Evolutionary conservation across 1,139 yeast species (phyloP).

Genomic region (Pichia sp.): DNA sequence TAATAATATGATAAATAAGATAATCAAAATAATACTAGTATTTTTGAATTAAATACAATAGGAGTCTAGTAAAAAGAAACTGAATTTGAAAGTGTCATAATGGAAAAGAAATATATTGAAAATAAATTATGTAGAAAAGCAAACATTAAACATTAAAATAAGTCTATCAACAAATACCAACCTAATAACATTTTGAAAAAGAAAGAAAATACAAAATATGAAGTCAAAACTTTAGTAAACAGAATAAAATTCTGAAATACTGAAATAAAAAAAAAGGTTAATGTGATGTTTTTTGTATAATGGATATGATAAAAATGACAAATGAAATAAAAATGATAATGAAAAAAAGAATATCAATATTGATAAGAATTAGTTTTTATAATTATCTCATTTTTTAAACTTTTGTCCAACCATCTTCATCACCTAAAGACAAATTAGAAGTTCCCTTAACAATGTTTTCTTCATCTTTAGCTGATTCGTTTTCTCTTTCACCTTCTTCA

Average conservation of each 20-base stretch:
- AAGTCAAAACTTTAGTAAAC: constrained; percentile 1
- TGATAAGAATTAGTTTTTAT: background rate
- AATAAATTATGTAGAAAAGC: constrained; percentile 7
- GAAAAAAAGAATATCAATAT: background rate
- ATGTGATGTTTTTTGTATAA: background rate
- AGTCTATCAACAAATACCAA: constrained; percentile 3
- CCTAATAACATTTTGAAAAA: constrained; percentile 4
- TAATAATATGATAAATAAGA: no score
- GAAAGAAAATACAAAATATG: constrained; percentile 7
- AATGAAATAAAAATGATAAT: background rate
- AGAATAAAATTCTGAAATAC: constrained; percentile 7
- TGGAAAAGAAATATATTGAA: background rate
- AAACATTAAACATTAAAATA: constrained; percentile 1
- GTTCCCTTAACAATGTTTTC: constrained; percentile 39
- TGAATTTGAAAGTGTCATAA: background rate
- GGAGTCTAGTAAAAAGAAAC: no score
- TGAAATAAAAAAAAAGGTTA: no score
- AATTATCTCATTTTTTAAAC: background rate
- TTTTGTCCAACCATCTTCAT: constrained; percentile 50
- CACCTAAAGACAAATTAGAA: constrained; percentile 34
- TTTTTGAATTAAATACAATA: no score
- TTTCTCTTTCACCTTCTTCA: constrained; percentile 25
- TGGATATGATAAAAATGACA: background rate
- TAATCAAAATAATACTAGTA: no score
- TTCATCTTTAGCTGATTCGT: constrained; percentile 14